These are phyloP conservation scores for Hirsutella thompsonii DNA, from an alignment of 2,329 filamentous ascomycete genomes.

Conservation along the genomic window DNA sequence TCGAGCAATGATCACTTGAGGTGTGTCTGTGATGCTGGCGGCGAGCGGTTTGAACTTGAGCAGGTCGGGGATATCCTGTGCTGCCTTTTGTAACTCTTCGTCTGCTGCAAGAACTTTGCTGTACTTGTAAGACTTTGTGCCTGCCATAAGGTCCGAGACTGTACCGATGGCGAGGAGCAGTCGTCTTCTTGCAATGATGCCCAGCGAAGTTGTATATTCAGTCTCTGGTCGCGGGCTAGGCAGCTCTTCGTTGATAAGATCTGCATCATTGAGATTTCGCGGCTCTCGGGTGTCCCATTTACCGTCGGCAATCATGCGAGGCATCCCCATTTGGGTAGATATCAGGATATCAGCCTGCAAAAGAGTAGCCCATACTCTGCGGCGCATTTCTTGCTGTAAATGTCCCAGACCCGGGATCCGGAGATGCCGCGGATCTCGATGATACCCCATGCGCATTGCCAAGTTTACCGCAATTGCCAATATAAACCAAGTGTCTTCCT, in stretches of 20 bases:
- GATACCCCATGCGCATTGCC: constrained; percentile 27
- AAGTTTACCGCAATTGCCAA: constrained; percentile 20
- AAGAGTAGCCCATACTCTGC: constrained; percentile 27
- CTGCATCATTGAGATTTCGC: constrained; percentile 27
- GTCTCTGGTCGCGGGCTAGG: constrained; percentile 12
- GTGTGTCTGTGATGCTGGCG: constrained; percentile 21
- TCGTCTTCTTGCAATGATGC: too few relatives aligned
- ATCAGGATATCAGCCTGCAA: constrained; percentile 27
- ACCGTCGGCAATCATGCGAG: constrained; percentile 25
- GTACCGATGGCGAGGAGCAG: too few relatives aligned
- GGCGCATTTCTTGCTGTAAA: constrained; percentile 31
- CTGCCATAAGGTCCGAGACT: too few relatives aligned
- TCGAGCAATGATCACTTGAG: constrained; percentile 17
- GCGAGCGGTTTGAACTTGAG: constrained; percentile 2
- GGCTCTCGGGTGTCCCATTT: constrained; percentile 28
- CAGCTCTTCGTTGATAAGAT: constrained; percentile 25
- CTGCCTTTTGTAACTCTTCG: constrained; percentile 12
- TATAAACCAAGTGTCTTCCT: constrained; percentile 21
- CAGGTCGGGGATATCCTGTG: constrained; percentile 11
- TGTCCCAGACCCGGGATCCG: constrained; percentile 20
- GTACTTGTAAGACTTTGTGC: too few relatives aligned
- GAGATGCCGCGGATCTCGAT: constrained; percentile 28
- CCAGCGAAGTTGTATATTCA: too few relatives aligned
- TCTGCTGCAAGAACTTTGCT: too few relatives aligned
- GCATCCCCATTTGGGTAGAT: constrained; percentile 32